These are phyloP conservation scores for Camelina hispida DNA, from an alignment of 345 rosid genomes.

Conservation along the genomic window DNA sequence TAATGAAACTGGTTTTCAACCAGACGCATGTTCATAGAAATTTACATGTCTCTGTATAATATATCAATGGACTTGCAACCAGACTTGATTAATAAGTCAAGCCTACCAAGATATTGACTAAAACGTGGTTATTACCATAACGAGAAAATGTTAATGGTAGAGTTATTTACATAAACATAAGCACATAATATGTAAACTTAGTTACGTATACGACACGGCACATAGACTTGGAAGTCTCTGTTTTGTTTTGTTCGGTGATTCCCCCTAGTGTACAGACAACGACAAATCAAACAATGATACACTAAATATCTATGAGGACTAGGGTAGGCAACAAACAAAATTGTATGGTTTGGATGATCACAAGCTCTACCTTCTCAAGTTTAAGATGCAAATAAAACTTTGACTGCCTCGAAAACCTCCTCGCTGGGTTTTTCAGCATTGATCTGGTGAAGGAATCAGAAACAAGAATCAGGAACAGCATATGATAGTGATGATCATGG, in stretches of 20 bases:
- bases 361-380: constrained; percentile 52
- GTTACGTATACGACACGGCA: constrained; percentile 25
- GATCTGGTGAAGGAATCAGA: constrained; percentile 47
- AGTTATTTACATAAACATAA: neutral
- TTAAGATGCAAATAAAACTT: constrained; percentile 51
- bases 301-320: neutral
- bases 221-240: constrained; percentile 15
- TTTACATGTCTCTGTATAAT: neutral
- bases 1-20: neutral
- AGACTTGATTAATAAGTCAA: neutral
- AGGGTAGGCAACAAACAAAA: neutral
- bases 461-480: constrained; percentile 9
- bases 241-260: constrained; percentile 20
- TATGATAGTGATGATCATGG: neutral
- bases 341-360: neutral
- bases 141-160: neutral
- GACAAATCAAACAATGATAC: neutral
- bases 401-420: constrained; percentile 71
- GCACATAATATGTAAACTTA: neutral
- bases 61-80: neutral
- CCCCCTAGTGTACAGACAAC: constrained; percentile 2
- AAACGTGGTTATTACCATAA: neutral
- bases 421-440: constrained; percentile 69
- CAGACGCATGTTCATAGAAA: neutral
- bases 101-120: neutral